Evolutionary conservation across 306 rosid genomes (phyloP), one percentile per base, ranked within the genome.

Genomic region (Glycyrrhiza uralensis): DNA sequence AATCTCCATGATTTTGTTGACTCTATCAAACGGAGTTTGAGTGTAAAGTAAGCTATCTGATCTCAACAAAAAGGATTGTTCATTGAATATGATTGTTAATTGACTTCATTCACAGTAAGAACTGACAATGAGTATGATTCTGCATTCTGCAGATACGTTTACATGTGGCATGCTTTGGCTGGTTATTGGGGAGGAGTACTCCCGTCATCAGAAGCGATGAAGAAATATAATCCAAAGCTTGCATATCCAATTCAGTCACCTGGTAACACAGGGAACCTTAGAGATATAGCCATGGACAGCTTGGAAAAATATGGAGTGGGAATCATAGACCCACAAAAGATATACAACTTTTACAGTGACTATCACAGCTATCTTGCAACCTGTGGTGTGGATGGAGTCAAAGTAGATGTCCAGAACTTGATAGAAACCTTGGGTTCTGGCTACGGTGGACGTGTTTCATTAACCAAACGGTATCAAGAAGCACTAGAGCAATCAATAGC

Each of bases 171-270:
- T 75, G 87, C 90, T 51, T 80, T 89, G 70, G 83, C 85, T 81
- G 97, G 96, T 80, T 83, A 89, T 29, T 92, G 93, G 96, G 96
- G 96, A 49, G 96, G 96, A 30, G 77, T 84, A 12, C 82, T 76
- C n/a, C 91, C 89, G 5, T 83, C 84, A 58, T 87, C 91, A 4
- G 84, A 82, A 24, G 39, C 42, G 33, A 77, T 89, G 88, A 76
- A 79, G 66, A 86, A 87, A 42, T 89, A 87, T 52, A 79, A 87
- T 44, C 86, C 97, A 41, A 69, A 79, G 59, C 76, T 87, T 32
- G 63, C 45, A 56, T 81, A 75, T 82, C 86, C 91, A 52, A 74
- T 87, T 67, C 89, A 84, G 29, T 89, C 93, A 47, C 87, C 91
- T 7, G 88, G 90, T 11, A 76, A 14, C 63, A 44, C 61, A 14